These are phyloP conservation scores for Diaporthe sp. DNA, from an alignment of 2,329 filamentous ascomycete genomes.

Conservation along the genomic window DNA sequence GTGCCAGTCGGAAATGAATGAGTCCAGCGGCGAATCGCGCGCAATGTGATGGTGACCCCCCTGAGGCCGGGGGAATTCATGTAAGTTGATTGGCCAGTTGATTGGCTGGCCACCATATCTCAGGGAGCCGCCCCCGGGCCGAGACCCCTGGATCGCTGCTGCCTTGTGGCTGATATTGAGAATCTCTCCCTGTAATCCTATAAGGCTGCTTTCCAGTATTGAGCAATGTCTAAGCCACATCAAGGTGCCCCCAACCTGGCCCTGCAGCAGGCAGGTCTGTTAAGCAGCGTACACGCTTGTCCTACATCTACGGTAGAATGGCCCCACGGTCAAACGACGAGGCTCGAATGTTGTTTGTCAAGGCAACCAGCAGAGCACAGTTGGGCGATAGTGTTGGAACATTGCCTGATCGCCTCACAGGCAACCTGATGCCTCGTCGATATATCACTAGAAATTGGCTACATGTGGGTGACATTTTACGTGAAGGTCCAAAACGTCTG, in stretches of 20 bases:
- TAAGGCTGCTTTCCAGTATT: background rate
- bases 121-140: background rate
- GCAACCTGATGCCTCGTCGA: background rate
- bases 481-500: background rate
- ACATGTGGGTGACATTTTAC: too few relatives aligned
- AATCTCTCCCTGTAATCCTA: background rate
- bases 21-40: background rate
- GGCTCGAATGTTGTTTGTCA: background rate
- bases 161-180: background rate
- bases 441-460: background rate
- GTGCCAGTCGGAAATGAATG: background rate
- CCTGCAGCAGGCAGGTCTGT: background rate
- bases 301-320: background rate
- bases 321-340: background rate
- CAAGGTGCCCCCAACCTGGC: background rate
- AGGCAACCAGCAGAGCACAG: background rate
- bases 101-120: background rate
- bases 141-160: background rate
- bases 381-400: background rate
- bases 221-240: background rate
- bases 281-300: background rate
- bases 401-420: background rate
- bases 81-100: constrained; percentile 23
- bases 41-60: background rate
- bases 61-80: background rate